Conservation (phyloP, 2,329 filamentous ascomycete species). For the Arthrobotrys sinensis region DNA sequence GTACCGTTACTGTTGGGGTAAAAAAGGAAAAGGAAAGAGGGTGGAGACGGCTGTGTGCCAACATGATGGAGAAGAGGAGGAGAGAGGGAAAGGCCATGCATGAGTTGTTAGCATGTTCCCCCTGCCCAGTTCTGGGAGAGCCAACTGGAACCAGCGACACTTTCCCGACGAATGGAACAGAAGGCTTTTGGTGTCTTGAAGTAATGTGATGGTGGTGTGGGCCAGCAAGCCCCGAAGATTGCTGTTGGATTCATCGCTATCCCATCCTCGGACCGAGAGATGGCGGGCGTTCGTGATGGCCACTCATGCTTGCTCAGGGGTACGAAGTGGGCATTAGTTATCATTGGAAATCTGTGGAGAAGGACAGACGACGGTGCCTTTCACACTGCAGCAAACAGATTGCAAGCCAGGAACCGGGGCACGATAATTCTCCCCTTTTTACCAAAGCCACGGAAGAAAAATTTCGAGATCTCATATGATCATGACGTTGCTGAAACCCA, state of each 20-base stretch:
- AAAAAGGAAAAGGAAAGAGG: constrained; percentile 61
- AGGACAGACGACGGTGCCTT: constrained; percentile 37
- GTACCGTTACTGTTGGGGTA: constrained; percentile 62
- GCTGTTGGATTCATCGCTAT: constrained; percentile 34
- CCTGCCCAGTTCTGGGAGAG: constrained; percentile 56
- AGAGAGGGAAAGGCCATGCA: constrained; percentile 35
- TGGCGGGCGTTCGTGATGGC: constrained; percentile 39
- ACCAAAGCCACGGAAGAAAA: constrained; percentile 47
- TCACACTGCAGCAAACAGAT: constrained; percentile 25
- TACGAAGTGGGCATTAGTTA: constrained; percentile 11
- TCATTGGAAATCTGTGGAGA: constrained; percentile 49
- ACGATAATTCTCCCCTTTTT: constrained; percentile 57
- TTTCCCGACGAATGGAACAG: constrained; percentile 55
- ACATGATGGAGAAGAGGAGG: constrained; percentile 28
- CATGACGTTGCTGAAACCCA: constrained; percentile 60
- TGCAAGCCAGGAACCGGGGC: constrained; percentile 52
- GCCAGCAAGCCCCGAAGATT: constrained; percentile 49
- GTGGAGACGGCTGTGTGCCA: constrained; percentile 50
- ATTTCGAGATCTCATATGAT: constrained; percentile 58
- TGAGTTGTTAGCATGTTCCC: constrained; percentile 56
- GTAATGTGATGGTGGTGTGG: constrained; percentile 58
- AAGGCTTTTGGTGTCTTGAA: constrained; percentile 18
- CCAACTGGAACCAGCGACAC: constrained; percentile 60
- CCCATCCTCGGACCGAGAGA: constrained; percentile 57
- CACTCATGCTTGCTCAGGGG: constrained; percentile 50